Percentiles rank a stretch among this genome's conserved stretches.
These are phyloP conservation scores for Naganishia friedmannii DNA, from an alignment of 768 basidiomycete genomes.

Conservation along the genomic window DNA sequence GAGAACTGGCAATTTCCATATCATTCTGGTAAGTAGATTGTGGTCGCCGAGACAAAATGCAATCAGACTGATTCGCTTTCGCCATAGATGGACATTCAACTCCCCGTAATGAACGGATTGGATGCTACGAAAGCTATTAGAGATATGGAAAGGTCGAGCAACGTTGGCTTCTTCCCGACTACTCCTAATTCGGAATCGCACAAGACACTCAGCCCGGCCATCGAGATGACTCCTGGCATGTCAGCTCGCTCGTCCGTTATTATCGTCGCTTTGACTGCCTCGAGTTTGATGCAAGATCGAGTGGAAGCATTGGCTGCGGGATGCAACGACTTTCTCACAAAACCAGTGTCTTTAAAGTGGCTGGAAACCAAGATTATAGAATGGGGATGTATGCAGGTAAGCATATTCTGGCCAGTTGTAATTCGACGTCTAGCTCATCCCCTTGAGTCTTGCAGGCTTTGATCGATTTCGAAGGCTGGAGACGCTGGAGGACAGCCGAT, in stretches of 20 bases:
- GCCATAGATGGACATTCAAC: conserved; percentile 95
- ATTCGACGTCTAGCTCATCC: conserved; percentile 8
- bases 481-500: conserved; percentile 49
- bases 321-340: conserved; percentile 97
- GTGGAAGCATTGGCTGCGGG: conserved; percentile 96
- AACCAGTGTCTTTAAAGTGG: conserved; percentile 92
- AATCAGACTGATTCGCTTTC: not conserved
- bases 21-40: conserved; percentile 72
- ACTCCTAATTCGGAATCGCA: conserved; percentile 66
- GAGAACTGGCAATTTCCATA: conserved; percentile 85
- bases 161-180: conserved; percentile 66
- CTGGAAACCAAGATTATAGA: conserved; percentile 97
- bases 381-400: conserved; percentile 83
- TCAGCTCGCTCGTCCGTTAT: conserved; percentile 92
- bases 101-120: conserved; percentile 98
- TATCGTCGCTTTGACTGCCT: conserved; percentile 98
- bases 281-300: conserved; percentile 89
- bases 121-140: conserved; percentile 95
- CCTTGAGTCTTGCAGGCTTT: conserved; percentile 36
- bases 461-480: conserved; percentile 54
- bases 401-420: not conserved
- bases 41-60: not conserved
- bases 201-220: conserved; percentile 26
- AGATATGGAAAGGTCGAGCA: conserved; percentile 68
- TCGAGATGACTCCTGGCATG: conserved; percentile 37